Evolutionary conservation across 208 protist genomes (phyloP), one percentile per base, ranked within the genome.

Genomic region (Leishmania martiniquensis): DNA sequence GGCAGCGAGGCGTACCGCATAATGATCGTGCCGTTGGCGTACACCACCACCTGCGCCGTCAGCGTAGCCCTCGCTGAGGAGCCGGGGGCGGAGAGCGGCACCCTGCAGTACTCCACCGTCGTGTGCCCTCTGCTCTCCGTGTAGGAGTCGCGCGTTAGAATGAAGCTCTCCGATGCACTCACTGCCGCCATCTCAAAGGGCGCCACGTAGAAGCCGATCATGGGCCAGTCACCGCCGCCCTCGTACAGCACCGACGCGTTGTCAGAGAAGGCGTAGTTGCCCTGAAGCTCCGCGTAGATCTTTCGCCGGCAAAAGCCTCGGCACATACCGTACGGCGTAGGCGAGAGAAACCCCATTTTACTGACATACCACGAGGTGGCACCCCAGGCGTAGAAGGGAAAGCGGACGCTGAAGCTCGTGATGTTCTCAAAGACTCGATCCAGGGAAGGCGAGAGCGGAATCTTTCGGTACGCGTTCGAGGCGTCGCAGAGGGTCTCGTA

Each of bases 31-130:
- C 88, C 88, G 72, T 87, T 78, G 0, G 69, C 54, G 67, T 78
- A 86, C 54, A 89, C 76, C 75, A 60, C 77, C 25, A 91, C 83
- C 85, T 91, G 88, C 25, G 88, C 85, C 37, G 78, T 91, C 54
- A 91, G 78, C 34, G 25, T 25, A 2, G 37, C 47, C 29, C 15
- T 9, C 0, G 60, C 34, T 13, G 37, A 54, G 17, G 9, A 12
- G 17, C 39, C 5, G 13, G 0, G 34, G 13, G 45, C 60, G 13
- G 4, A 5, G 60, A 76, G 25, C 44, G 55, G 62, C 59, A 71
- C 77, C 25, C 39, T 9, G 62, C 77, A 81, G 70, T 81, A 81
- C 71, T 81, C 77, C 71, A 81, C 69, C 1, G 65, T 52, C 47
- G 77, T 76, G 42, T 55, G 22, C 29, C n/a, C 15, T 13, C 6